Conservation (phyloP, 2,329 filamentous ascomycete species). For the Cercospora nicotianae region DNA sequence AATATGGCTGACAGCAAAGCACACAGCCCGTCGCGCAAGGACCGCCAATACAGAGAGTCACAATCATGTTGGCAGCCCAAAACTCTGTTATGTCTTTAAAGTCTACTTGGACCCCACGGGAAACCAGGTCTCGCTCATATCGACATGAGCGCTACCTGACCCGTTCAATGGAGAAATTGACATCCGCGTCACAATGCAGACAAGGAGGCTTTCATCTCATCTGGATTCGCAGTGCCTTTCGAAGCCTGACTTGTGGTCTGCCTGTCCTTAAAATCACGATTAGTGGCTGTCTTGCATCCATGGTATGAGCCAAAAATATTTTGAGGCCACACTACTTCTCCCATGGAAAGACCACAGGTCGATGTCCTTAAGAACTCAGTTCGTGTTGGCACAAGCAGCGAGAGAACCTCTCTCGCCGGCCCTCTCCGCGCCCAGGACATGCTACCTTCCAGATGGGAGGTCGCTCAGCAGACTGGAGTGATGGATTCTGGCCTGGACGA, state of each 20-base stretch:
- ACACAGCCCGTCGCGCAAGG: background rate
- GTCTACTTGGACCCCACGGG: background rate
- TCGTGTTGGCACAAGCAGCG: background rate
- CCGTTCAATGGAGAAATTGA: background rate
- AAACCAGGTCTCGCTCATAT: background rate
- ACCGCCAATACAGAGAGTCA: background rate
- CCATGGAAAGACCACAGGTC: background rate
- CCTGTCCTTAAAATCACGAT: background rate
- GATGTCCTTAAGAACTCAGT: background rate
- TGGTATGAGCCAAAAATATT: background rate
- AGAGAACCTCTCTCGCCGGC: background rate
- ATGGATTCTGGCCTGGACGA: background rate
- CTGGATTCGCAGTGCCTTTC: background rate
- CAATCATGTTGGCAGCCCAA: background rate
- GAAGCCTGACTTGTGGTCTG: background rate
- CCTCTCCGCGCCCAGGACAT: background rate
- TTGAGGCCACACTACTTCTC: background rate
- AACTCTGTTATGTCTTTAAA: background rate
- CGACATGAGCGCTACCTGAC: background rate
- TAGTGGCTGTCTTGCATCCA: background rate
- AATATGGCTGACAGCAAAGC: background rate
- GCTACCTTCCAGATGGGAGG: background rate
- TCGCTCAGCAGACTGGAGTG: background rate
- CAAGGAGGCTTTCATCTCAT: background rate
- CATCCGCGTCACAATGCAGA: background rate